Evolutionary conservation across 208 protist genomes (phyloP).

Genomic region (Leishmania martiniquensis): DNA sequence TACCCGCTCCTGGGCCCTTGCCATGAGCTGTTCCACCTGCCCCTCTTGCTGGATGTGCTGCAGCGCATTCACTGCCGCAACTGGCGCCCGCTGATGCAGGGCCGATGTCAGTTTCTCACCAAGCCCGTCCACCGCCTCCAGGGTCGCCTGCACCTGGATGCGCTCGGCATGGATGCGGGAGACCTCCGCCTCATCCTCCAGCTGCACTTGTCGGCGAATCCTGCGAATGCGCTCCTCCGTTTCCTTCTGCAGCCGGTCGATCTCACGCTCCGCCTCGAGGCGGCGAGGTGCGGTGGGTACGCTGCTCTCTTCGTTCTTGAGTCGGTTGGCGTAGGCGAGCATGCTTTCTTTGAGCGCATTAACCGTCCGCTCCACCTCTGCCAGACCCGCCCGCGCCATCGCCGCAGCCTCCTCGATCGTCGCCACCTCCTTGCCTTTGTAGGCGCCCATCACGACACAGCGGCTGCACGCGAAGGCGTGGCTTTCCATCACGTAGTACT

Average conservation of each 20-base stretch:
- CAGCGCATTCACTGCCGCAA: conserved; percentile 48
- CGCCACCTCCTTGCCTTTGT: conserved; percentile 53
- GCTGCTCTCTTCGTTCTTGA: conserved; percentile 39
- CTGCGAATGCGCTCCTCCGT: conserved; percentile 52
- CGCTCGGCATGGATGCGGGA: conserved; percentile 43
- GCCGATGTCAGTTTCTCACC: conserved; percentile 31
- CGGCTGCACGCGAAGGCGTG: conserved; percentile 73
- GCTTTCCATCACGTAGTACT: conserved; percentile 72
- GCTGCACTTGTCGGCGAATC: conserved; percentile 45
- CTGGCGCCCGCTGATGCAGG: conserved; percentile 28
- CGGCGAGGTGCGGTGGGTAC: conserved; percentile 53
- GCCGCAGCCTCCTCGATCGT: conserved; percentile 65
- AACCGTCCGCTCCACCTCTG: conserved; percentile 45
- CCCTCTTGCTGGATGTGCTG: conserved; percentile 59
- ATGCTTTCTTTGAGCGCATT: conserved; percentile 48
- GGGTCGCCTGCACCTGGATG: conserved; percentile 33
- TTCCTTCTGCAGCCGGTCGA: conserved; percentile 65
- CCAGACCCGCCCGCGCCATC: conserved; percentile 51
- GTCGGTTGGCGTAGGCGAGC: conserved; percentile 45
- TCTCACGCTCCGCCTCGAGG: conserved; percentile 47
- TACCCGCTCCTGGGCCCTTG: conserved; percentile 37
- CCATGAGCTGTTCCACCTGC: conserved; percentile 51
- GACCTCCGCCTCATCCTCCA: conserved; percentile 46
- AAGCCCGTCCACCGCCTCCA: conserved; percentile 36
- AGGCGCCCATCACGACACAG: conserved; percentile 69